Base-by-base conservation (phyloP, 306 rosid species). In the Begonia masoniana region DNA sequence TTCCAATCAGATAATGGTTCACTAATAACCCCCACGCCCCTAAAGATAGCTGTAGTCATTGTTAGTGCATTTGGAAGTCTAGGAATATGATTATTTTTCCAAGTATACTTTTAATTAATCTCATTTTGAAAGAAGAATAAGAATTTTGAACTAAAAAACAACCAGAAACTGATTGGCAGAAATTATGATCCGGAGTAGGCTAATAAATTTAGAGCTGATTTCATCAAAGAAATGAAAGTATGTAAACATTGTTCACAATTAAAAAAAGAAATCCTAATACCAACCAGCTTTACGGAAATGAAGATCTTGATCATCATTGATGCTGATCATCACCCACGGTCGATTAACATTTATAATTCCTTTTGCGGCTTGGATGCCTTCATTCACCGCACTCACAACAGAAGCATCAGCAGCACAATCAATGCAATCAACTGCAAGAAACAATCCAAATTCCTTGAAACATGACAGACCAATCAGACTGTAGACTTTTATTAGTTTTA, bases 391-490 rank as follows among this genome's bases (percentile, higher is more conserved):
- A 56, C 74, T 78, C 15, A 85, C 83, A 43, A 88, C 95, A 1
- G 97, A 76, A 35, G 67, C 81, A 68, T 88, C 97, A 58, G 97
- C 97, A 13, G 97, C 95, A 58, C 95, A 88, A 70, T 88, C 97
- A 79, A 82, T 88, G 79, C 97, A 85, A 67, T 88, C 95, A 71
- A 88, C 97, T 88, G 83, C 83, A 81, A 62, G 64, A 31, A 31
- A 31, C 39, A 31, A 31, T 31, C 39, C 3, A 31, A 5, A 6
- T 13, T 54, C 9, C 12, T 14, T 51, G 52, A 45, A 11, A n/a
- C 49, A 45, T 36, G 21, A 56, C 39, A 17, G 39, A 13, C 9
- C 48, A 43, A 13, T 54, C 15, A 16, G 15, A n/a, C 35, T 15
- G 50, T 13, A 50, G 41, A 53, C 4, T 21, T 5, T 21, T 14